Evolutionary conservation across 306 rosid species (phyloP).

Genomic region (Elaeagnus macrophylla): DNA sequence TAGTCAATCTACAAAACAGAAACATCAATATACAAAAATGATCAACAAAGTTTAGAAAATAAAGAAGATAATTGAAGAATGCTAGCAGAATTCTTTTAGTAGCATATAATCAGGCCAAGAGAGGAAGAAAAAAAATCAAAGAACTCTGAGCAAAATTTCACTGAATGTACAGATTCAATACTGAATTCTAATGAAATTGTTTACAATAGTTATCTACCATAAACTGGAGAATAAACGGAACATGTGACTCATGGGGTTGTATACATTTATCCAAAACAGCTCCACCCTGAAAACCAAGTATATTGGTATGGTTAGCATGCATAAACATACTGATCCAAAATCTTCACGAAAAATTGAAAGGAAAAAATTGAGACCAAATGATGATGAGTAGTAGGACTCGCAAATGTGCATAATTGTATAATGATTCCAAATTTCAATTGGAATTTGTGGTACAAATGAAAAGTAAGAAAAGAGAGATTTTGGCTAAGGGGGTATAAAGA

Average conservation of each 20-base stretch:
- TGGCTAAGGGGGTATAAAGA: too few species aligned
- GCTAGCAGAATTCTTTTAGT: not conserved
- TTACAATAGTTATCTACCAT: conserved; percentile 16
- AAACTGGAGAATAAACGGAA: conserved; percentile 57
- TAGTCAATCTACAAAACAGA: conserved; percentile 30
- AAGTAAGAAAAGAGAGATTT: too few species aligned
- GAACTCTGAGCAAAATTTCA: not conserved
- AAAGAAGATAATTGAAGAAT: not conserved
- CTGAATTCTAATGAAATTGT: not conserved
- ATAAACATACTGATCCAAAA: not conserved
- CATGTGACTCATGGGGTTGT: conserved; percentile 93
- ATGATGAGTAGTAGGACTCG: too few species aligned
- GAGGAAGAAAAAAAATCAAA: not conserved
- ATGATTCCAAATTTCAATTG: too few species aligned
- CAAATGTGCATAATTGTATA: too few species aligned
- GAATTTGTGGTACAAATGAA: too few species aligned
- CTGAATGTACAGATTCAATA: not conserved
- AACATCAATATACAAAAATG: not conserved
- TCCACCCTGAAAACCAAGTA: conserved; percentile 54
- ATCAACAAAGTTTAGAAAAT: not conserved
- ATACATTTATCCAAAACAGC: conserved; percentile 57
- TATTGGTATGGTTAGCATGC: conserved; percentile 1
- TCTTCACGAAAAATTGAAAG: not conserved
- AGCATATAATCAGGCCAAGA: not conserved
- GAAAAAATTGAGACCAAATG: not conserved